Evolutionary conservation across 106 monocot species (phyloP).

Genomic region (Dioscorea zingiberensis): DNA sequence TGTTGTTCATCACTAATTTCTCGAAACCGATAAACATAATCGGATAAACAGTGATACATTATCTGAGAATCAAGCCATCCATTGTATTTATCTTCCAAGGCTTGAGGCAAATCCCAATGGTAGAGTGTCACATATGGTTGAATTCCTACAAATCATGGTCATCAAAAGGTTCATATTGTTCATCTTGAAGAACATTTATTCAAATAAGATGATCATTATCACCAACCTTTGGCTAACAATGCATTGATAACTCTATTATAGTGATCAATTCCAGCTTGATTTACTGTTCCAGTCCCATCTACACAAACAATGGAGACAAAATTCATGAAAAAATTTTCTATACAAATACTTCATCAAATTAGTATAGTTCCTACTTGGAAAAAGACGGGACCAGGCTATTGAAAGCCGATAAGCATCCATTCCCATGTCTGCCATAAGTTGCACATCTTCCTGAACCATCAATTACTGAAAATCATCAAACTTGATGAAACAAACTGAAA

Average conservation of each 20-base stretch:
- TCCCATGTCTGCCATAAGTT: conserved; percentile 87
- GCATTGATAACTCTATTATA: conserved; percentile 71
- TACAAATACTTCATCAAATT: too few relatives aligned
- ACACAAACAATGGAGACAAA: conserved; percentile 3
- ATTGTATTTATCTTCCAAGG: conserved; percentile 53
- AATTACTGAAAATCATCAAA: conserved; percentile 2
- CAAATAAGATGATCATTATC: too few relatives aligned
- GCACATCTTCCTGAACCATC: conserved; percentile 70
- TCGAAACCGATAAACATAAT: too few relatives aligned
- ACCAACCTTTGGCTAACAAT: conserved; percentile 56
- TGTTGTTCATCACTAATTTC: too few relatives aligned
- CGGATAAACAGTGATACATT: conserved; percentile 19
- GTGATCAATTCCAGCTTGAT: conserved; percentile 73
- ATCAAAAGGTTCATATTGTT: not conserved
- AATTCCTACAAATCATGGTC: conserved; percentile 34
- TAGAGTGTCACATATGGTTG: conserved; percentile 71
- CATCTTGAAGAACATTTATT: not conserved
- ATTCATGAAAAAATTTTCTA: not conserved
- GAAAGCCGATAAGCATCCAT: conserved; percentile 98
- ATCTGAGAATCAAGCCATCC: conserved; percentile 71
- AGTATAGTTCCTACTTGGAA: conserved; percentile 44
- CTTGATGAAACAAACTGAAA: not conserved
- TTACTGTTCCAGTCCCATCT: conserved; percentile 70
- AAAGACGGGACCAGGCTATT: conserved; percentile 88
- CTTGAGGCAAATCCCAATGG: conserved; percentile 84